A percentile compares a stretch with the other conserved stretches of the same genome.
Evolutionary conservation across 768 basidiomycete genomes (phyloP).

Genomic region (Pholiota conissans): DNA sequence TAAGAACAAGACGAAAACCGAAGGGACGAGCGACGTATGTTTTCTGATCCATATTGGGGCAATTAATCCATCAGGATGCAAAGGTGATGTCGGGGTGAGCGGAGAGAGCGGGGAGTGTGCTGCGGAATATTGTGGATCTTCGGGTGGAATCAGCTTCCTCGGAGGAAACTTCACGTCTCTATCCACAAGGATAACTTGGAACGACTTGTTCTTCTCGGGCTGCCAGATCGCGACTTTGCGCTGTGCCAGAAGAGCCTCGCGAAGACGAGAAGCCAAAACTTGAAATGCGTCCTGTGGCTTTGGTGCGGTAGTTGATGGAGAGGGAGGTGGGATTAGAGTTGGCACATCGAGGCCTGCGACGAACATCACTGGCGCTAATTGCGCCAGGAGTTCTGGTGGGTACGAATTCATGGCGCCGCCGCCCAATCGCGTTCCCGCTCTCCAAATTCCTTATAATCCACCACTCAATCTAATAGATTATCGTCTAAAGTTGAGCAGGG

Average conservation of each 20-base stretch:
- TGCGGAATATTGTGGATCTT: constrained; percentile 54
- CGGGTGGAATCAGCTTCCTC: constrained; percentile 66
- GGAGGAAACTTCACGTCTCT: constrained; percentile 85
- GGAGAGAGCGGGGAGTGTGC: constrained; percentile 94
- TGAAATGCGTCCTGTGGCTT: constrained; percentile 61
- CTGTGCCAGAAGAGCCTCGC: constrained; percentile 66
- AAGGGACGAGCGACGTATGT: constrained; percentile 87
- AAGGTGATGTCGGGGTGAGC: constrained; percentile 81
- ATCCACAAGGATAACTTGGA: constrained; percentile 85
- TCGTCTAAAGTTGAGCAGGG: no score
- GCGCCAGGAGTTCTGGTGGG: constrained; percentile 85
- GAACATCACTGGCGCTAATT: constrained; percentile 92
- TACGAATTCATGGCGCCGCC: constrained; percentile 79
- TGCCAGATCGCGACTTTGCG: constrained; percentile 70
- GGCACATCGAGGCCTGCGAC: constrained; percentile 75
- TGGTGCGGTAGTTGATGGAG: constrained; percentile 21
- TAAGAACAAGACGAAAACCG: constrained; percentile 91
- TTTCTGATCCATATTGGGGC: constrained; percentile 99
- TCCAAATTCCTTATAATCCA: no score
- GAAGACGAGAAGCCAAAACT: constrained; percentile 57
- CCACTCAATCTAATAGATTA: no score
- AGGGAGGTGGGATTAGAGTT: constrained; percentile 22
- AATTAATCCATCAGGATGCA: constrained; percentile 93
- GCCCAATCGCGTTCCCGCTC: not conserved
- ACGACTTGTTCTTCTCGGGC: constrained; percentile 69